Conservation (phyloP, 768 basidiomycete genomes). For the Boletus subparvulus region DNA sequence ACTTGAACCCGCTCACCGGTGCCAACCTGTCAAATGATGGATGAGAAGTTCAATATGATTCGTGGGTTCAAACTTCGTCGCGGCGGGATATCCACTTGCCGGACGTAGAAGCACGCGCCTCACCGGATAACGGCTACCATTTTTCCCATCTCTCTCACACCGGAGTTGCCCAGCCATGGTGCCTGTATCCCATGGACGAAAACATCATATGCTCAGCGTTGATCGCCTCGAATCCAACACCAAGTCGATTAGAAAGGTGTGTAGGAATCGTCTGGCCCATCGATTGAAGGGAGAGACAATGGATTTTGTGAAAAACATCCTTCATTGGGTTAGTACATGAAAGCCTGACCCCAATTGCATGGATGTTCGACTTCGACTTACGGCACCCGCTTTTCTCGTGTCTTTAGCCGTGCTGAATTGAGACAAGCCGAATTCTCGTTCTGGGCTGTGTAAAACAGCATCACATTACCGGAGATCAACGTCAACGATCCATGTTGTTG, state of each 20-base stretch:
- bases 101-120: slow-evolving; percentile 16
- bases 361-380: slow-evolving; percentile 34
- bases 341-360: slow-evolving; percentile 27
- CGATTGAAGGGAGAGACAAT: neutral
- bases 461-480: slow-evolving; percentile 33
- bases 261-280: neutral
- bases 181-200: neutral
- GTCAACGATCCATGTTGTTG: slow-evolving; percentile 23
- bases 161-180: neutral
- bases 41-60: slow-evolving; percentile 13
- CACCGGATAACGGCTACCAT: slow-evolving; percentile 25
- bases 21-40: slow-evolving; percentile 5
- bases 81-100: slow-evolving; percentile 16
- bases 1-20: neutral
- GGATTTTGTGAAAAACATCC: neutral
- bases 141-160: slow-evolving; percentile 6
- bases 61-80: slow-evolving; percentile 14
- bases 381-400: slow-evolving; percentile 38
- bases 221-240: neutral
- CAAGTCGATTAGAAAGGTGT: neutral
- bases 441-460: slow-evolving; percentile 24
- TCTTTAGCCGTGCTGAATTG: slow-evolving; percentile 25
- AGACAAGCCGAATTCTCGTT: slow-evolving; percentile 10
- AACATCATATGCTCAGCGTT: neutral
- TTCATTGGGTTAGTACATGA: slow-evolving; percentile 20